Evolutionary conservation across 2,329 filamentous ascomycete genomes (phyloP).

Genomic region (Penicillium janthinellum): DNA sequence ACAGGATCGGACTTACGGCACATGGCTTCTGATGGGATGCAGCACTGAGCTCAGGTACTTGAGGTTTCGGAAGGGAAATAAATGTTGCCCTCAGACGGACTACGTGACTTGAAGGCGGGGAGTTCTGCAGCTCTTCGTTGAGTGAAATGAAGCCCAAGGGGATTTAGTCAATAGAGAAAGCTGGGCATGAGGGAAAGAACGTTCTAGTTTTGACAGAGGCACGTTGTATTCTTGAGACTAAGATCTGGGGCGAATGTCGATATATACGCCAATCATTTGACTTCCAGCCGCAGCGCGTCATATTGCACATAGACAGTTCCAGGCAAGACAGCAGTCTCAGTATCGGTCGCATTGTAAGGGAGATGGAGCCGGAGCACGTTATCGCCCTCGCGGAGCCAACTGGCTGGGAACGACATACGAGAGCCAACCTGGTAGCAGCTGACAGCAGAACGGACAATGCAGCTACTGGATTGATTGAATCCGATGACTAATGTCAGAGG

Average conservation of each 20-base stretch:
- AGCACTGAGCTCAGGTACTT: too few species aligned
- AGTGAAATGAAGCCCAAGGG: too few species aligned
- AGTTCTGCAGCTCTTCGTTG: too few species aligned
- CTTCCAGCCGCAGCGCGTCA: slow-evolving; percentile 63
- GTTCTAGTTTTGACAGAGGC: not conserved
- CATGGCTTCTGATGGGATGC: too few species aligned
- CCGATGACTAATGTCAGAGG: slow-evolving; percentile 35
- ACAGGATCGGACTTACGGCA: too few species aligned
- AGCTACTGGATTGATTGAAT: slow-evolving; percentile 60
- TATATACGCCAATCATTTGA: slow-evolving; percentile 31
- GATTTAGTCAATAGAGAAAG: too few species aligned
- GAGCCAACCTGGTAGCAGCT: slow-evolving; percentile 64
- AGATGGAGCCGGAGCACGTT: slow-evolving; percentile 62
- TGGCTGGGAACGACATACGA: slow-evolving; percentile 60
- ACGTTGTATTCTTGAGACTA: not conserved
- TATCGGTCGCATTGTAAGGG: slow-evolving; percentile 61
- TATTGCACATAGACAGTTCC: slow-evolving; percentile 65
- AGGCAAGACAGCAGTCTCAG: slow-evolving; percentile 60
- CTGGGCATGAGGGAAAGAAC: too few species aligned
- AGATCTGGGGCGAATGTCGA: not conserved
- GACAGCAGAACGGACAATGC: slow-evolving; percentile 61
- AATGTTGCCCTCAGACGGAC: too few species aligned
- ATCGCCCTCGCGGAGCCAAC: slow-evolving; percentile 52
- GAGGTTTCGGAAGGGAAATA: too few species aligned
- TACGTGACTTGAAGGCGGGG: too few species aligned